Evolutionary conservation across 768 basidiomycete species (phyloP).

Genomic region (Rhodocollybia butyracea): DNA sequence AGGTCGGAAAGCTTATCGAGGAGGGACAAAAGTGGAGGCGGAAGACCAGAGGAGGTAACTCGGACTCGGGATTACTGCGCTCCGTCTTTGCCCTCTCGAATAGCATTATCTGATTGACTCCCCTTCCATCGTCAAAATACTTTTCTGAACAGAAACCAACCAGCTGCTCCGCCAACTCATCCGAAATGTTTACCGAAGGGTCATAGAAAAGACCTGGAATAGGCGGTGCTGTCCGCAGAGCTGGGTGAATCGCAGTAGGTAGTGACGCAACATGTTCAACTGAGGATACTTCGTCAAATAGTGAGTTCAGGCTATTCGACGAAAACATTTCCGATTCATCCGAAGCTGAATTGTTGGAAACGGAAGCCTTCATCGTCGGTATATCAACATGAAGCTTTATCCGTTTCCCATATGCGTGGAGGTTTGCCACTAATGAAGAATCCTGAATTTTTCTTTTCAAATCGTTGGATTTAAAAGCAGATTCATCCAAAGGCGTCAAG

Average conservation of each 20-base stretch:
- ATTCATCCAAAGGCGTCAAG: neutral
- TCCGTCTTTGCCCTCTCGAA: slow-evolving; percentile 50
- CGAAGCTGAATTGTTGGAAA: too few species aligned
- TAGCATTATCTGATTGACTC: slow-evolving; percentile 82
- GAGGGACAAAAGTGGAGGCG: slow-evolving; percentile 50
- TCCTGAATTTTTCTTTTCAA: neutral
- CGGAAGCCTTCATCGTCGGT: neutral
- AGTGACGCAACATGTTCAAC: neutral
- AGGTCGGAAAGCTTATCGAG: slow-evolving; percentile 46
- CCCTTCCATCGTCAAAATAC: slow-evolving; percentile 42
- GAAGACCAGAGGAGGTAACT: slow-evolving; percentile 43
- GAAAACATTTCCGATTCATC: neutral
- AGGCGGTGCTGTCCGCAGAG: slow-evolving; percentile 11
- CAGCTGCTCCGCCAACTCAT: slow-evolving; percentile 47
- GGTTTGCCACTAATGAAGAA: too few species aligned
- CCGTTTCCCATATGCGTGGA: neutral
- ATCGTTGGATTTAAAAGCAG: too few species aligned
- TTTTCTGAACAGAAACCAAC: slow-evolving; percentile 48
- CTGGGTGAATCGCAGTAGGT: neutral
- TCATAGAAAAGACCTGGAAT: slow-evolving; percentile 67
- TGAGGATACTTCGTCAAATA: slow-evolving; percentile 43
- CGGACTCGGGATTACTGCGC: neutral
- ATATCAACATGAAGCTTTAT: neutral
- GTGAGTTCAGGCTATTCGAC: slow-evolving; percentile 34
- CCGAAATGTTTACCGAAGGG: slow-evolving; percentile 47